These are phyloP conservation scores for Salmacisia buchloeana DNA, from an alignment of 1,284 basidiomycete genomes.

Conservation along the genomic window DNA sequence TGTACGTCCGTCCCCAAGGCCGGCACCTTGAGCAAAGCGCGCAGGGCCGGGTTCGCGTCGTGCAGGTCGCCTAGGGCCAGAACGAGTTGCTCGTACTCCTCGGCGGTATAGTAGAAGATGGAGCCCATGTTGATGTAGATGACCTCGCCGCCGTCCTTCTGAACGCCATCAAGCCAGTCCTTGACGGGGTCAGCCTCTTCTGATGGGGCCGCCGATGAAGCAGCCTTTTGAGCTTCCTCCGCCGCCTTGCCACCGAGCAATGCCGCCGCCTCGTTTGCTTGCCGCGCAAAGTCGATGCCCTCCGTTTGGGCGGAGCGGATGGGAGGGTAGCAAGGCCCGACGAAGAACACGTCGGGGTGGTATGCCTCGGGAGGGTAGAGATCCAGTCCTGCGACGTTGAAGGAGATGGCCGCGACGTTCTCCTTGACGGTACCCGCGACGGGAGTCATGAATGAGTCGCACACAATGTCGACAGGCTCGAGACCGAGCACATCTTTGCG, in stretches of 20 bases:
- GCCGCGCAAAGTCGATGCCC: constrained; percentile 17
- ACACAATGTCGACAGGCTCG: constrained; percentile 20
- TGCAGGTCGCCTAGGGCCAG: constrained; percentile 27
- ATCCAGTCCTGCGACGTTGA: constrained; percentile 26
- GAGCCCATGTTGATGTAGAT: constrained; percentile 48
- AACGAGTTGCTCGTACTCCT: constrained; percentile 31
- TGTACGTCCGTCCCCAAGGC: neutral
- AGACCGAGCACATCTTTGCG: constrained; percentile 19
- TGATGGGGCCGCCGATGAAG: neutral
- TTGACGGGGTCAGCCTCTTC: constrained; percentile 14
- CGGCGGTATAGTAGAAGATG: constrained; percentile 36
- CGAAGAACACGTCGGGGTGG: constrained; percentile 23
- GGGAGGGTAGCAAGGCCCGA: constrained; percentile 22
- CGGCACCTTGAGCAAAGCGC: constrained; percentile 30
- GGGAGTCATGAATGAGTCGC: constrained; percentile 26
- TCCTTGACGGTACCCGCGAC: constrained; percentile 20
- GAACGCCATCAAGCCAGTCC: constrained; percentile 31
- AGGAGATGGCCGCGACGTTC: constrained; percentile 21
- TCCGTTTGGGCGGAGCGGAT: constrained; percentile 15
- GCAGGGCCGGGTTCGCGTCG: constrained; percentile 17
- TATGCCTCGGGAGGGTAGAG: constrained; percentile 16
- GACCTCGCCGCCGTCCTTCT: constrained; percentile 25
- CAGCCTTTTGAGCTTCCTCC: neutral
- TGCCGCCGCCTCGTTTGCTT: neutral
- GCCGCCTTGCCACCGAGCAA: no score